A percentile compares a stretch with the other conserved stretches of the same genome.
These are phyloP conservation scores for Ananas comosus DNA, from an alignment of 176 grass and related monocot species.

Conservation along the genomic window DNA sequence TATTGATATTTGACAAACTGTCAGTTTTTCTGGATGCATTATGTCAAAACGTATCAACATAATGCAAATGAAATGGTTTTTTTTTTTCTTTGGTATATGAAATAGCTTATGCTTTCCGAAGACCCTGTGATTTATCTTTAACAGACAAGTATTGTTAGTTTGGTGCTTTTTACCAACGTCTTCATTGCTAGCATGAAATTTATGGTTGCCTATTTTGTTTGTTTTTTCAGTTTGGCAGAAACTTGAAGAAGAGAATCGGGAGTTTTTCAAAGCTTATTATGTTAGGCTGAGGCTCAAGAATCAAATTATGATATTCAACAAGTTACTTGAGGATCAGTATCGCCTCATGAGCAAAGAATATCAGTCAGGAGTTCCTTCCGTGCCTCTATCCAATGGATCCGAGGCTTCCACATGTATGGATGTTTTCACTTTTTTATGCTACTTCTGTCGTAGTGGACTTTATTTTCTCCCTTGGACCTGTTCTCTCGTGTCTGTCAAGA, in stretches of 20 bases:
- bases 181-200: no score
- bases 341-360: slow-evolving; percentile 72
- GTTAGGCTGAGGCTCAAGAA: slow-evolving; percentile 90
- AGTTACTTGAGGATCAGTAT: slow-evolving; percentile 65
- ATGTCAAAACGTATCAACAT: not conserved
- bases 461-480: not conserved
- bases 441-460: not conserved
- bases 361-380: slow-evolving; percentile 34
- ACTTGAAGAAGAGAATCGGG: slow-evolving; percentile 92
- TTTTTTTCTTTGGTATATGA: not conserved
- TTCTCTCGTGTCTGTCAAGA: slow-evolving; percentile 3
- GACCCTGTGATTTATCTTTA: not conserved
- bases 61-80: not conserved
- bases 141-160: not conserved
- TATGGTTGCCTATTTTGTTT: not conserved
- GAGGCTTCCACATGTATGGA: slow-evolving; percentile 55
- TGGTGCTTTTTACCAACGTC: not conserved
- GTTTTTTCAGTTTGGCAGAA: slow-evolving; percentile 88
- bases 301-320: slow-evolving; percentile 84
- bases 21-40: not conserved
- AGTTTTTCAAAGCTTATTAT: slow-evolving; percentile 97
- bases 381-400: slow-evolving; percentile 62
- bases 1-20: not conserved
- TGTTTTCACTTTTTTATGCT: slow-evolving; percentile 3
- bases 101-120: not conserved